These are phyloP conservation scores for Boechera stricta DNA, from an alignment of 345 rosid genomes.

Conservation along the genomic window DNA sequence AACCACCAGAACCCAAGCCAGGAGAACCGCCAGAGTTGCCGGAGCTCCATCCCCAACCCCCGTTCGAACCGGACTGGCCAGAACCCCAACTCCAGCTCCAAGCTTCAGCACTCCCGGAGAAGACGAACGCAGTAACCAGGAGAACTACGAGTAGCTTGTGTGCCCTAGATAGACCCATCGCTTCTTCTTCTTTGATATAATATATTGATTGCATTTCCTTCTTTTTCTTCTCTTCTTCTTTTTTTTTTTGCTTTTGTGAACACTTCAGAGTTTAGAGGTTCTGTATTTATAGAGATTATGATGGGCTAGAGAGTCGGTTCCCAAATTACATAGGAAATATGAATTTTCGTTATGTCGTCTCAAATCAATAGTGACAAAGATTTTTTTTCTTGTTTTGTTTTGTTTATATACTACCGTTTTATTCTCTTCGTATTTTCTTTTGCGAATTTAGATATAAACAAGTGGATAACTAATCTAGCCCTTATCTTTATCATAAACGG, in stretches of 20 bases:
- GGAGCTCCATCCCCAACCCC: conserved; percentile 35
- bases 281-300: not conserved
- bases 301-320: not conserved
- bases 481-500: not conserved
- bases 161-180: conserved; percentile 6
- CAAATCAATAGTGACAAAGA: not conserved
- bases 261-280: not conserved
- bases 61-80: conserved; percentile 3
- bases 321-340: not conserved
- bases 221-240: not conserved
- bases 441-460: not conserved
- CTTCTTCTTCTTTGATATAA: not conserved
- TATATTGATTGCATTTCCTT: not conserved
- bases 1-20: conserved; percentile 9
- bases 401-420: not conserved
- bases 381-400: not conserved
- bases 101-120: conserved; percentile 11
- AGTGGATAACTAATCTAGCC: not conserved
- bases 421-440: not conserved
- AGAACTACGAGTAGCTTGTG: conserved; percentile 12
- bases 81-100: conserved; percentile 33
- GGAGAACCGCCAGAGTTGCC: conserved; percentile 15
- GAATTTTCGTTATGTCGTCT: not conserved
- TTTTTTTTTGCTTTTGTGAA: conserved; percentile 1
- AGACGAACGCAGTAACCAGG: conserved; percentile 11